A percentile compares a stretch with the other conserved stretches of the same genome.
phyloP scores from a whole-genome alignment of 306 rosid species.

The Lathyrus oleraceus region DNA sequence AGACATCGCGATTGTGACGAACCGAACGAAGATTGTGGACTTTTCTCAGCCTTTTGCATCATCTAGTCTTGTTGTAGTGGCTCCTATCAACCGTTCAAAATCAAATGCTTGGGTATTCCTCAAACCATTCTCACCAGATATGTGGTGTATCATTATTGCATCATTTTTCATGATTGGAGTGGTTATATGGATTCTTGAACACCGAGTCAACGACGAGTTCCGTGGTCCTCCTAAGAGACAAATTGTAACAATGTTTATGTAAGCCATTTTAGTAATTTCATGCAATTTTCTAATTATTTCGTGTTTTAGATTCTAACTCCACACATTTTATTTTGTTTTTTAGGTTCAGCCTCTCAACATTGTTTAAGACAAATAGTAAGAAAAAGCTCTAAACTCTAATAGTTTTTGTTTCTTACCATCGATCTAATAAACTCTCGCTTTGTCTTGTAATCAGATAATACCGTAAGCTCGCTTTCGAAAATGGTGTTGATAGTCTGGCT shows the following conservation, averaged over 20 bases:
- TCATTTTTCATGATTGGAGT: conserved; percentile 71
- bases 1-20: conserved; percentile 88
- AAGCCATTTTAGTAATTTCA: conserved; percentile 35
- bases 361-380: conserved; percentile 91
- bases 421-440: conserved; percentile 29
- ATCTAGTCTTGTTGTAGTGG: conserved; percentile 90
- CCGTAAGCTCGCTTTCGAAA: conserved; percentile 71
- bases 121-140: conserved; percentile 77
- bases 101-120: conserved; percentile 92
- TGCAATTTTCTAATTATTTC: conserved; percentile 2
- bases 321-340: conserved; percentile 43
- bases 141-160: conserved; percentile 80
- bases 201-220: conserved; percentile 80
- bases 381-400: conserved; percentile 29
- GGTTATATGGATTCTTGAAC: conserved; percentile 97
- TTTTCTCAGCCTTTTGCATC: conserved; percentile 93
- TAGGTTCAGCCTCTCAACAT: conserved; percentile 98
- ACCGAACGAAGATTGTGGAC: conserved; percentile 77
- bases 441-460: conserved; percentile 66
- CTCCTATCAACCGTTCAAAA: conserved; percentile 56
- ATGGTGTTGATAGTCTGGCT: conserved; percentile 98
- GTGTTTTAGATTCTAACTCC: conserved; percentile 41
- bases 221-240: conserved; percentile 95
- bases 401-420: conserved; percentile 22
- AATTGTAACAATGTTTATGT: conserved; percentile 72